A percentile compares a stretch with the other conserved stretches of the same genome.
Evolutionary conservation across 2,329 filamentous ascomycete genomes (phyloP).

Genomic region (Alternaria viburni): DNA sequence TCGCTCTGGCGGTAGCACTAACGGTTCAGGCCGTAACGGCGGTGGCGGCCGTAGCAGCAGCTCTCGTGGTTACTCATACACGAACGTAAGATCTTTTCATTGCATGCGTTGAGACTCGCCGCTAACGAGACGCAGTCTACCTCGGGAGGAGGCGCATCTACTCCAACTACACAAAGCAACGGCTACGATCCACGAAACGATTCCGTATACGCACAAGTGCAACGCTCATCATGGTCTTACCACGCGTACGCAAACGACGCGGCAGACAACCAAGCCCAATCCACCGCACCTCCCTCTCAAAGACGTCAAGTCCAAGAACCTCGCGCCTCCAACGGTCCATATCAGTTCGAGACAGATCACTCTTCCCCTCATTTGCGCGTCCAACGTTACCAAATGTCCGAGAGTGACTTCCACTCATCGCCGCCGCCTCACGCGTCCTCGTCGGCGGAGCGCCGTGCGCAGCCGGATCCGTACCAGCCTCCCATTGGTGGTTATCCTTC

Average conservation of each 20-base stretch:
- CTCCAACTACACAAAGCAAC: background rate
- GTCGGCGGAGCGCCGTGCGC: no score
- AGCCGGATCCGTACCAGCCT: no score
- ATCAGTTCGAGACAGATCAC: background rate
- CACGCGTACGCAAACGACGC: background rate
- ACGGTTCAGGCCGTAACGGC: background rate
- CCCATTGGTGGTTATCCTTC: no score
- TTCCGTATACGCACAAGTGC: no score
- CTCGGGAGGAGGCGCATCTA: background rate
- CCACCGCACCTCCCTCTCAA: no score
- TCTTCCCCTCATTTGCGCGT: background rate
- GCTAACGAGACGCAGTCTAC: background rate
- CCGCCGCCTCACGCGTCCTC: background rate
- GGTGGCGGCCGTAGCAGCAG: background rate
- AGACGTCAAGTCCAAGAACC: background rate
- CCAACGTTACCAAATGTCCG: fast-evolving
- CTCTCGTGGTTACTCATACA: background rate
- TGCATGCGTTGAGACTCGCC: background rate
- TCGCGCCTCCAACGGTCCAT: no score
- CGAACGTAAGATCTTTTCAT: background rate
- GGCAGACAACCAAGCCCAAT: background rate
- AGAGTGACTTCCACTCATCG: background rate
- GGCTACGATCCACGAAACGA: background rate
- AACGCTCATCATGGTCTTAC: background rate
- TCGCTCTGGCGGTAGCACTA: background rate